A percentile compares a stretch with the other conserved stretches of the same genome.
Conservation (phyloP, 345 rosid genomes). For the Brassica incana region DNA sequence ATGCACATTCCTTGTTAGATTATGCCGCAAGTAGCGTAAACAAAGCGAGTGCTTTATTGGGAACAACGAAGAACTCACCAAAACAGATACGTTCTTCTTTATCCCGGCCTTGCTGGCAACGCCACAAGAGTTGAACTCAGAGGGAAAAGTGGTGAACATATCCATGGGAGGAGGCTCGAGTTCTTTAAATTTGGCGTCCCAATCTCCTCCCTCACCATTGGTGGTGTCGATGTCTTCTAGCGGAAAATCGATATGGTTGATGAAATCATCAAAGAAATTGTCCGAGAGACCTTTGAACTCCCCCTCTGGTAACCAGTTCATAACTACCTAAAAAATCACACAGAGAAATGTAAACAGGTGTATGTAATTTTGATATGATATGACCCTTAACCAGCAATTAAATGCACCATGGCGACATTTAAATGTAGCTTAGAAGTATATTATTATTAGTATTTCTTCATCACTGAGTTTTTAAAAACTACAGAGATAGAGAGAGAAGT, state of each 20-base stretch:
- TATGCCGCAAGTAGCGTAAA: background rate
- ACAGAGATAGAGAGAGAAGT: background rate
- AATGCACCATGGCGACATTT: background rate
- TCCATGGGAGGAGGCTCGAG: constrained; percentile 69
- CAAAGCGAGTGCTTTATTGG: background rate
- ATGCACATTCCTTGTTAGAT: background rate
- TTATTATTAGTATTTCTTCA: background rate
- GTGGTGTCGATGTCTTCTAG: constrained; percentile 55
- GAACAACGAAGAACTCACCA: constrained; percentile 44
- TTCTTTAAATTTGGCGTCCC: constrained; percentile 59
- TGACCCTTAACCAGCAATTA: background rate
- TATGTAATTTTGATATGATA: background rate
- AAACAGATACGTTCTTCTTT: constrained; percentile 26
- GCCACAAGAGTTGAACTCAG: constrained; percentile 35
- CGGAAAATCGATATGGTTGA: constrained; percentile 57
- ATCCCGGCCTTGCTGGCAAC: constrained; percentile 21
- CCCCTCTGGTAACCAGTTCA: constrained; percentile 55
- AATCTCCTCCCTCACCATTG: constrained; percentile 52
- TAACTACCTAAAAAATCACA: constrained; percentile 3
- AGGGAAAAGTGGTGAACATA: constrained; percentile 44
- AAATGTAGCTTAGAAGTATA: background rate
- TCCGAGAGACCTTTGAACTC: constrained; percentile 53
- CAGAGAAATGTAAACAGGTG: background rate
- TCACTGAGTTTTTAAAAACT: background rate
- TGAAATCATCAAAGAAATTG: constrained; percentile 61